Base-by-base conservation (phyloP, 2,329 filamentous ascomycete species). In the Calcarisporium arbuscula region DNA sequence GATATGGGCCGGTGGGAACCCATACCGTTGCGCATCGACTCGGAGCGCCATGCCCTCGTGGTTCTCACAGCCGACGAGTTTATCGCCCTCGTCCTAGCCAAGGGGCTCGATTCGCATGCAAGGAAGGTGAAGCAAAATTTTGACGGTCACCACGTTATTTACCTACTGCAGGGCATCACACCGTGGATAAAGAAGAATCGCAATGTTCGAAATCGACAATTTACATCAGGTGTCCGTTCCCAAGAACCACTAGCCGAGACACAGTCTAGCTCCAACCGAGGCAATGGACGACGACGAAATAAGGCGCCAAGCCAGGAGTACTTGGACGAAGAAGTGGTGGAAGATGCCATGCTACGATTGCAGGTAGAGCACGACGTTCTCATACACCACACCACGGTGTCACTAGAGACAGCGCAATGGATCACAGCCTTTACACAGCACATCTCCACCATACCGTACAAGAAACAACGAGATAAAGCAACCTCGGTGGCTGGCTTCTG, bases 351-450 rank as follows among this genome's bases (percentile, higher is more conserved):
- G 4, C 63, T 90, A 9, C 66, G 74, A 12, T 61, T 90, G 5
- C 85, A 90, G 53, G 68, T 89, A 6, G 56, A 72, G 17, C 78
- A 89, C 54, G 63, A 65, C 5, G 74, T 74, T 16, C 61, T 85
- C 5, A 77, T 89, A 28, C 82, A 88, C 52, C 82, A 90, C 53
- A 85, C 81, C 2, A 58, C 56, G 11, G 58, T 63, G 3, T 49
- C 71, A 0, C 51, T 73, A 1, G 81, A 87, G 48, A 84, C 82
- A 2, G 81, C 82, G 3, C 72, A 81, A 46, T 86, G 83, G 80
- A 77, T 89, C 19, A 64, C 71, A 19, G 67, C 73, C 21, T 86
- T 89, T 48, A 90, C 85, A 0, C 81, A 88, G 49, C 81, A 90
- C 52, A 79, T 90, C 31, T 83, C 82, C 7, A 84, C 80, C 2